phyloP scores from a whole-genome alignment of 331 rosid species.

The Erythrophleum ivorense region DNA sequence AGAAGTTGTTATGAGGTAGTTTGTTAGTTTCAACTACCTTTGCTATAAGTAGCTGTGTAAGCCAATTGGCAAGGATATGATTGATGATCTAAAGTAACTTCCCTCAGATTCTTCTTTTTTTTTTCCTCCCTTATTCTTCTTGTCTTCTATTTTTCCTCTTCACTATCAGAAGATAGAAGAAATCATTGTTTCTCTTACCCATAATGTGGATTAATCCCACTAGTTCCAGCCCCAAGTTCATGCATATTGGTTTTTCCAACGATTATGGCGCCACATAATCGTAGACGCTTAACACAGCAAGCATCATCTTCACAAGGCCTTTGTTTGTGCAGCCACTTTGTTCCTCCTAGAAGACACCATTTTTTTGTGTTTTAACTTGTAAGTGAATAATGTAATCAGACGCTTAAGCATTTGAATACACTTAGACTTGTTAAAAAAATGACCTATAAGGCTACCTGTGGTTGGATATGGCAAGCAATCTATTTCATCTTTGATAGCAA shows the following conservation, averaged over 20 bases:
- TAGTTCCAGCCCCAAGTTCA: conserved; percentile 93
- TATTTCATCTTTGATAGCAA: conserved; percentile 94
- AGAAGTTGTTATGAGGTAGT: too few relatives aligned
- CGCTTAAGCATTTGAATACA: neutral
- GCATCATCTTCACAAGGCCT: conserved; percentile 80
- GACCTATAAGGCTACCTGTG: conserved; percentile 59
- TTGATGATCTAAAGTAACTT: too few relatives aligned
- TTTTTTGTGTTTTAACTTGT: conserved; percentile 6
- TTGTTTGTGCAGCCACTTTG: conserved; percentile 84
- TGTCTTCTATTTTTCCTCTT: too few relatives aligned
- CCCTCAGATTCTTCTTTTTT: too few relatives aligned
- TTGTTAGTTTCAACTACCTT: too few relatives aligned
- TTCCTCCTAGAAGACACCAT: conserved; percentile 65
- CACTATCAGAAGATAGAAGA: neutral
- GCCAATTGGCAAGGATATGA: too few relatives aligned
- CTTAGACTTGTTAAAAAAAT: conserved; percentile 4
- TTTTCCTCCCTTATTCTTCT: too few relatives aligned
- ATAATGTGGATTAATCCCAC: conserved; percentile 92
- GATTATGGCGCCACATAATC: conserved; percentile 81
- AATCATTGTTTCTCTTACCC: conserved; percentile 58
- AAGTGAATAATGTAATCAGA: conserved; percentile 13
- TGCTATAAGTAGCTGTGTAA: too few relatives aligned
- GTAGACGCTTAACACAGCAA: conserved; percentile 71
- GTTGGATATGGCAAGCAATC: conserved; percentile 94
- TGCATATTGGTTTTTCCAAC: conserved; percentile 99